These are phyloP conservation scores for Cubamyces lactineus DNA, from an alignment of 768 basidiomycete genomes.

Conservation along the genomic window DNA sequence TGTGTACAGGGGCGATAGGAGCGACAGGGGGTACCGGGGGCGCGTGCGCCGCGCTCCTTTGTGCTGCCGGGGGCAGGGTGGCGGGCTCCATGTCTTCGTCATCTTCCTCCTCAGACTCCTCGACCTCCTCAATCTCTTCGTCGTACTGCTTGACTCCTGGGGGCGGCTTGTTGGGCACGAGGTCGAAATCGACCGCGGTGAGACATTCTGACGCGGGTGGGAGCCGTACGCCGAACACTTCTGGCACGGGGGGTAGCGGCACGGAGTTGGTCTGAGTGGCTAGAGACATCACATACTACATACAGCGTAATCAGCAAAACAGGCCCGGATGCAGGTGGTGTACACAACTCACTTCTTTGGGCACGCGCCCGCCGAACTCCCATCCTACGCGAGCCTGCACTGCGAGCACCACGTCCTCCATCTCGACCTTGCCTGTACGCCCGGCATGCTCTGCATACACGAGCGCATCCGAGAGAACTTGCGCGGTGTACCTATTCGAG, in stretches of 20 bases:
- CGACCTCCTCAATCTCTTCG: conserved; percentile 82
- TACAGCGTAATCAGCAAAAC: no score
- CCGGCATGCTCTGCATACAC: conserved; percentile 90
- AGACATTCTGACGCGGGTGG: conserved; percentile 70
- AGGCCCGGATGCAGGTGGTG: background rate
- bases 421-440: conserved; percentile 74
- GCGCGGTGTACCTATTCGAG: conserved; percentile 80
- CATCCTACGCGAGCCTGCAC: conserved; percentile 90
- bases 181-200: conserved; percentile 82
- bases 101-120: conserved; percentile 71
- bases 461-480: conserved; percentile 82
- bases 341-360: conserved; percentile 70
- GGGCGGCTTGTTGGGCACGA: conserved; percentile 83
- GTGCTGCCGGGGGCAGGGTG: conserved; percentile 46
- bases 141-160: conserved; percentile 76
- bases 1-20: conserved; percentile 54
- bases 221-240: conserved; percentile 86
- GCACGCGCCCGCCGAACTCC: conserved; percentile 89
- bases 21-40: conserved; percentile 25
- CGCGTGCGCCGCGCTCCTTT: conserved; percentile 22
- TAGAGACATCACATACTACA: conserved; percentile 74
- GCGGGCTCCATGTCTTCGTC: conserved; percentile 73
- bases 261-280: conserved; percentile 83
- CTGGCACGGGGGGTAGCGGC: conserved; percentile 82
- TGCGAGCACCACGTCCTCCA: conserved; percentile 80